Conservation (phyloP, 805 yeast species). For the Lipomyces starkeyi region DNA sequence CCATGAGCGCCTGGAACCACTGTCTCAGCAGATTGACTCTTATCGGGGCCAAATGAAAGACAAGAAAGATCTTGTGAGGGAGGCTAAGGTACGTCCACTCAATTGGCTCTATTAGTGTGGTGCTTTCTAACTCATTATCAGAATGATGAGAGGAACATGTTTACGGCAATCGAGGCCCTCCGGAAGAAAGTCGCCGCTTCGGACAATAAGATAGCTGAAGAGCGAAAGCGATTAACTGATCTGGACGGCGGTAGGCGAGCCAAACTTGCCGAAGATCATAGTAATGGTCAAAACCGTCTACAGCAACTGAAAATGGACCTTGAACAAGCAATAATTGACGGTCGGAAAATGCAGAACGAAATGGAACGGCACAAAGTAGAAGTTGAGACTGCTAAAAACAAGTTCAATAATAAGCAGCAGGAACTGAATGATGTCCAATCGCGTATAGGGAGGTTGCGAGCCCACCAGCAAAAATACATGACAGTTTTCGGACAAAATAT, state of each 20-base stretch:
- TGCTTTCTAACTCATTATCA: neutral
- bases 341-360: neutral
- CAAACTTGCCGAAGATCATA: conserved; percentile 7
- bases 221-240: conserved; percentile 32
- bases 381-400: conserved; percentile 4
- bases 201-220: conserved; percentile 45
- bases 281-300: conserved; percentile 12
- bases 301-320: conserved; percentile 9
- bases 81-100: conserved; percentile 2
- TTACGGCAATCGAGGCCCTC: neutral
- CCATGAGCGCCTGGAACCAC: conserved; percentile 4
- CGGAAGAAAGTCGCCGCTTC: conserved; percentile 32
- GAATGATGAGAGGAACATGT: conserved; percentile 11
- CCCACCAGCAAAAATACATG: conserved; percentile 41
- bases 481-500: conserved; percentile 61
- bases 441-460: conserved; percentile 32
- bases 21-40: conserved; percentile 7
- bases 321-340: neutral
- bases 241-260: conserved; percentile 22
- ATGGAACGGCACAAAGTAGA: neutral
- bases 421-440: conserved; percentile 10
- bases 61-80: conserved; percentile 6
- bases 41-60: neutral
- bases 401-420: conserved; percentile 28
- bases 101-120: neutral